Base-by-base conservation (phyloP, 371 early-diverging fungal species). In the Mortierella sp. region DNA sequence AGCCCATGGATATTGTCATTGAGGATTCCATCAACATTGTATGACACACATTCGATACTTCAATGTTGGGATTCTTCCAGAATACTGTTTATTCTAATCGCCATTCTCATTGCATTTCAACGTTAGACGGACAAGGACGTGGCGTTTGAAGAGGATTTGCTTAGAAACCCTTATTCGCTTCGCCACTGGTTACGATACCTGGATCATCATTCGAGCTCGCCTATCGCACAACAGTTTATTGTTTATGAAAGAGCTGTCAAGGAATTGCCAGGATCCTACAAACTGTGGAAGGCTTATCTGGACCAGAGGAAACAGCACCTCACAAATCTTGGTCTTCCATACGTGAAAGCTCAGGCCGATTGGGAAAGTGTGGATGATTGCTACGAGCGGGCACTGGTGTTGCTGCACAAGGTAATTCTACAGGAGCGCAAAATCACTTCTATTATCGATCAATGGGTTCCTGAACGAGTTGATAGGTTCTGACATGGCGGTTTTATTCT, bases 241-340 rank as follows among this genome's bases (percentile, higher is more conserved):
- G 79, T 97, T 1, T 97, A 91, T 78, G 97, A 97, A 81, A 93
- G 99, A 12, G 97, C 98, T 0, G 81, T 97, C 35, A 87, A 90
- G 64, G 90, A 91, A 60, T 85, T 98, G 2, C 99, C 99, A 1
- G 96, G 97, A 3, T 95, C 95, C 9, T 98, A 97, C 87, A 97
- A 97, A 83, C 88, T 99, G 18, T 99, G 98, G 98, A 96, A 95
- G 77, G 80, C 85, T 43, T 97, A 97, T 75, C 83, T 98, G n/a
- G 94, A 94, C 77, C 81, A 91, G 52, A 91, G 96, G 57, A 83
- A 86, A 39, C 83, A 87, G 35, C 86, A 84, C 49, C 70, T 95
- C 9, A 61, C 84, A 18, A 81, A 85, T 32, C 83, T 87, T 22
- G 62, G 84, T 49, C 80, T 93, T 74, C 84, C 91, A 68, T 81